Evolutionary conservation across 2,329 filamentous ascomycete genomes (phyloP).

Genomic region (Claviceps lovelessii): DNA sequence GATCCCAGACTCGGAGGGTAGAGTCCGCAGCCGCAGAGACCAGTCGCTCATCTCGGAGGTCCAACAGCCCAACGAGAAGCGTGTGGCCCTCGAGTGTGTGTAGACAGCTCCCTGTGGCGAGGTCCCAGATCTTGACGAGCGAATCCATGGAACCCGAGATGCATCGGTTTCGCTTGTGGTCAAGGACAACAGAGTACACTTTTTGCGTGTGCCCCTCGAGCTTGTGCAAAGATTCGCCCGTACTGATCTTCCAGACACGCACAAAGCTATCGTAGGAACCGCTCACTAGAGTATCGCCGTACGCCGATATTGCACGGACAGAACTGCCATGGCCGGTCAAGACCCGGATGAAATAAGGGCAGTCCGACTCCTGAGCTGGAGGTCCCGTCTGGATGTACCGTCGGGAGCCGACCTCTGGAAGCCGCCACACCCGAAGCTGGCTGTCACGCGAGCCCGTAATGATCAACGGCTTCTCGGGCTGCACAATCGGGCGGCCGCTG

Average conservation of each 20-base stretch:
- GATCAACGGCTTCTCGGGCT: constrained; percentile 87
- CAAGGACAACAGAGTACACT: constrained; percentile 92
- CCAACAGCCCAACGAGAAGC: constrained; percentile 80
- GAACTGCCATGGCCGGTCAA: constrained; percentile 81
- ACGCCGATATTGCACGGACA: constrained; percentile 86
- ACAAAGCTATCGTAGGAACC: constrained; percentile 95
- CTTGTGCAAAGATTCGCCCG: constrained; percentile 72
- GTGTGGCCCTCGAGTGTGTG: constrained; percentile 88
- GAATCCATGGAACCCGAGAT: constrained; percentile 99
- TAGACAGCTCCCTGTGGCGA: constrained; percentile 70
- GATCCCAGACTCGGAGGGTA: constrained; percentile 92
- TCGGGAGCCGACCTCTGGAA: constrained; percentile 66
- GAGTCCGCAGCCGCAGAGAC: constrained; percentile 94
- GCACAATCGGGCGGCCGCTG: constrained; percentile 66
- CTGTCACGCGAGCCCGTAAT: constrained; percentile 96
- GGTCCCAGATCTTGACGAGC: constrained; percentile 92
- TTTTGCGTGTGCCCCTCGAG: constrained; percentile 81
- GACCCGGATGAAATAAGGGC: constrained; percentile 85
- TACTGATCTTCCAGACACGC: constrained; percentile 94
- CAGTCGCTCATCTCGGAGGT: constrained; percentile 75
- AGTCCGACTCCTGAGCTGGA: constrained; percentile 60
- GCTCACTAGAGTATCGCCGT: constrained; percentile 90
- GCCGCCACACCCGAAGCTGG: constrained; percentile 83
- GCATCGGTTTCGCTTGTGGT: constrained; percentile 81
- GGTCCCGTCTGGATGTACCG: constrained; percentile 68